phyloP scores from a whole-genome alignment of 805 yeast species.

The Kurtzmaniella fragi region DNA sequence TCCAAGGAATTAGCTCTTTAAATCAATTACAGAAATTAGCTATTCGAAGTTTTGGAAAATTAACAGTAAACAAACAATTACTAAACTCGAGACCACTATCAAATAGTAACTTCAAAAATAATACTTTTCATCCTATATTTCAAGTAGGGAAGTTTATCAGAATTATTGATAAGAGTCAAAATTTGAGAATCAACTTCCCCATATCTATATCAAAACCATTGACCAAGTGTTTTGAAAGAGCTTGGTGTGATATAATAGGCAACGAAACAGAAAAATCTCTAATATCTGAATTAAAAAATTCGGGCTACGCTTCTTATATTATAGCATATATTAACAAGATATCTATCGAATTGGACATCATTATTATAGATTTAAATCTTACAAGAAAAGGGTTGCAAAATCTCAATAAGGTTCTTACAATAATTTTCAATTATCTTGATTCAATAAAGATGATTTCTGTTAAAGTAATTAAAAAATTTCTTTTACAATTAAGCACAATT shows the following conservation, averaged over 20 bases:
- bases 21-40: slow-evolving; percentile 53
- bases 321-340: slow-evolving; percentile 39
- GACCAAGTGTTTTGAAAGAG: slow-evolving; percentile 22
- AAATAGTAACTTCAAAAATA: too few relatives aligned
- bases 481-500: slow-evolving; percentile 46
- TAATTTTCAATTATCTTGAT: slow-evolving; percentile 26
- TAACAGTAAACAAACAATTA: too few relatives aligned
- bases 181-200: slow-evolving; percentile 46
- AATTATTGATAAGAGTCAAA: slow-evolving; percentile 22
- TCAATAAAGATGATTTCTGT: slow-evolving; percentile 8
- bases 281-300: slow-evolving; percentile 27
- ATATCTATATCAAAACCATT: slow-evolving; percentile 7
- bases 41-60: slow-evolving; percentile 27
- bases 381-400: slow-evolving; percentile 43
- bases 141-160: too few relatives aligned
- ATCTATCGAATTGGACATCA: slow-evolving; percentile 27
- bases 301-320: slow-evolving; percentile 32
- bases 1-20: slow-evolving; percentile 64
- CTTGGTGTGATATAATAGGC: slow-evolving; percentile 60
- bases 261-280: slow-evolving; percentile 55
- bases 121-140: too few relatives aligned
- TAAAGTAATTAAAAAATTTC: slow-evolving; percentile 28
- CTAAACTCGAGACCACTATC: too few relatives aligned
- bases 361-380: slow-evolving; percentile 37
- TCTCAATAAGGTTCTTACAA: slow-evolving; percentile 24